phyloP scores from a whole-genome alignment of 495 filamentous ascomycete species.

The Xylaria grammica region DNA sequence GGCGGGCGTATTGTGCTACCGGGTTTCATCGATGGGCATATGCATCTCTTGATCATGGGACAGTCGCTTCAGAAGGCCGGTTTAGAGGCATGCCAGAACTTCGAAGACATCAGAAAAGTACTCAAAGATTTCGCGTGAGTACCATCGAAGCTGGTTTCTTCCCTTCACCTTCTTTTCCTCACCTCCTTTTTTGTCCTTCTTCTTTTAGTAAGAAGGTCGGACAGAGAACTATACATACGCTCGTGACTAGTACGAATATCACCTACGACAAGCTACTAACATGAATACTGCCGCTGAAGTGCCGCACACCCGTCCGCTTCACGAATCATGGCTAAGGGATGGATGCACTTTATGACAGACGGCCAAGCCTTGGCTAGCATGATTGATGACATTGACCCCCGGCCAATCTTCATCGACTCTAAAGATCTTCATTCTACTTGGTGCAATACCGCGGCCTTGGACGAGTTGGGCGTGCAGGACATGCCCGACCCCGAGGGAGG shows the following conservation, averaged over 20 bases:
- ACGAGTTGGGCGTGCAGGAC: conserved; percentile 54
- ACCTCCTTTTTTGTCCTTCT: not conserved
- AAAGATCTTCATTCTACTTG: conserved; percentile 69
- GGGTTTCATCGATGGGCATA: conserved; percentile 69
- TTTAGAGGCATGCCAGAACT: conserved; percentile 57
- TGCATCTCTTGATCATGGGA: conserved; percentile 66
- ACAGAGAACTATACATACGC: no score
- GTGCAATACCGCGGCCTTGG: conserved; percentile 61
- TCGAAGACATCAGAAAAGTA: conserved; percentile 56
- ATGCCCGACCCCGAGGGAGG: conserved; percentile 62
- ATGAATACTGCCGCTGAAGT: conserved; percentile 7
- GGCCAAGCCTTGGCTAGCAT: conserved; percentile 56
- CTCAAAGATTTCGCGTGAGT: conserved; percentile 56
- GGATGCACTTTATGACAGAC: conserved; percentile 65
- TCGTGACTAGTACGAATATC: not conserved
- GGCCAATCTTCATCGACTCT: conserved; percentile 65
- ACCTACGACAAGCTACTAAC: conserved; percentile 6
- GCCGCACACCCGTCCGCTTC: conserved; percentile 51
- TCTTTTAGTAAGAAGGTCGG: no score
- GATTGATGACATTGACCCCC: conserved; percentile 62
- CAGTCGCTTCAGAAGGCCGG: conserved; percentile 62
- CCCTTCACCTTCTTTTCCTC: not conserved
- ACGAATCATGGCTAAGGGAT: conserved; percentile 62
- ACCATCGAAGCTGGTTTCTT: not conserved
- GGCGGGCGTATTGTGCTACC: conserved; percentile 57